phyloP scores from a whole-genome alignment of 192 early-diverging fungal genomes.

The Phlyctochytrium bullatum region DNA sequence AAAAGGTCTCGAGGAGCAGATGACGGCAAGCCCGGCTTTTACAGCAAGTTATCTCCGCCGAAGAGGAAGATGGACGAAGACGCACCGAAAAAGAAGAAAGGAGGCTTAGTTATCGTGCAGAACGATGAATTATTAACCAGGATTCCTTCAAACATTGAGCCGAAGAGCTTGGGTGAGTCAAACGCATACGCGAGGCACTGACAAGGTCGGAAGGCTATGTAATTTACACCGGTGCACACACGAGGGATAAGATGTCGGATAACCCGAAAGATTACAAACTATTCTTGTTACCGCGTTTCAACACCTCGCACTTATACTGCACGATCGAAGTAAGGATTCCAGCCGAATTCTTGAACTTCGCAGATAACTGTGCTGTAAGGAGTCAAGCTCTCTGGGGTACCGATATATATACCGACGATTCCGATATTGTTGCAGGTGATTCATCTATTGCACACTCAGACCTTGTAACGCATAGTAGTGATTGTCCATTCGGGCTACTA shows the following conservation, averaged over 20 bases:
- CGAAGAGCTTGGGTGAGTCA: conserved; percentile 29
- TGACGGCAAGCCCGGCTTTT: too few relatives aligned
- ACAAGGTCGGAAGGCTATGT: conserved; percentile 26
- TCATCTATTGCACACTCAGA: conserved; percentile 7
- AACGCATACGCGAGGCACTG: neutral
- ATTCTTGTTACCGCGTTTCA: conserved; percentile 51
- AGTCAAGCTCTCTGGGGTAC: conserved; percentile 77
- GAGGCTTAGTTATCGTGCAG: conserved; percentile 36
- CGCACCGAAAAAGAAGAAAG: conserved; percentile 11
- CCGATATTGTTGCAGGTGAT: conserved; percentile 77
- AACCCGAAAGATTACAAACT: conserved; percentile 35
- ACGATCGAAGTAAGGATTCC: conserved; percentile 66
- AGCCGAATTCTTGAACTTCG: conserved; percentile 58
- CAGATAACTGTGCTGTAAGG: conserved; percentile 58
- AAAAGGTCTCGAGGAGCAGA: too few relatives aligned
- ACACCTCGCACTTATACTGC: conserved; percentile 42
- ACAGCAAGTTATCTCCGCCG: too few relatives aligned
- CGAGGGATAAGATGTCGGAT: conserved; percentile 22
- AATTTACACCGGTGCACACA: conserved; percentile 35
- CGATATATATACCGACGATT: conserved; percentile 82
- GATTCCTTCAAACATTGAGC: conserved; percentile 13
- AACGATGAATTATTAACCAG: conserved; percentile 36
- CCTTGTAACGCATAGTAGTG: conserved; percentile 32
- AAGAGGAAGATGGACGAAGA: too few relatives aligned
- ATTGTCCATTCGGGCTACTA: conserved; percentile 64